Conservation (phyloP, 257 asterid genomes). For the Solanum sitiens region DNA sequence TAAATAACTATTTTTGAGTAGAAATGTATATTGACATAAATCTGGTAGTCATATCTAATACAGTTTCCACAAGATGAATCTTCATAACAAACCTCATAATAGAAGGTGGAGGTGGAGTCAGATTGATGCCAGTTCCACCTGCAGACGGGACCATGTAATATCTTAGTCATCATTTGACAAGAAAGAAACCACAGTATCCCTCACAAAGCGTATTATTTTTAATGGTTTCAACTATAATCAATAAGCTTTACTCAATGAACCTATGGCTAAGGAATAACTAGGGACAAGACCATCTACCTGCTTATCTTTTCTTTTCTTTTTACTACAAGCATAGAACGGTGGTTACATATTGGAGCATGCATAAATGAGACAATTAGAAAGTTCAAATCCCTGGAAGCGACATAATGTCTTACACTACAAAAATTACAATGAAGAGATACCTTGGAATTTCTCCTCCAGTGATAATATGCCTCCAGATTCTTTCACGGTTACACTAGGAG, state of each 20-base stretch:
- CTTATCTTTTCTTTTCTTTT: neutral
- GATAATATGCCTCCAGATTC: constrained; percentile 83
- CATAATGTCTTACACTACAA: neutral
- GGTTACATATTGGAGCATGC: neutral
- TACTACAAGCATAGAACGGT: neutral
- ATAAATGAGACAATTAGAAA: neutral
- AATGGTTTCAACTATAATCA: neutral
- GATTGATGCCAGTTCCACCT: constrained; percentile 95
- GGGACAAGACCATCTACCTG: neutral
- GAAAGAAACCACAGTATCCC: neutral
- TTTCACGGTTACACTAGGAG: constrained; percentile 88
- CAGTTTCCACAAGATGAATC: neutral
- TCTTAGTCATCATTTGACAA: neutral
- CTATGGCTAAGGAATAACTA: neutral
- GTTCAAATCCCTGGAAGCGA: neutral
- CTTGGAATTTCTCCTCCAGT: constrained; percentile 90
- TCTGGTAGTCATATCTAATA: neutral
- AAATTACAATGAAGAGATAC: constrained; percentile 14
- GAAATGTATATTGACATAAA: neutral
- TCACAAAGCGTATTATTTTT: neutral
- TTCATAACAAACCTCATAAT: constrained; percentile 44
- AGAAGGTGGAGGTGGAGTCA: constrained; percentile 86
- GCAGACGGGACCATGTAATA: constrained; percentile 8
- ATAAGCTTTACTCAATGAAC: neutral
- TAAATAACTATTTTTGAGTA: neutral